These are phyloP conservation scores for Ganoderma multipileum DNA, from an alignment of 1,284 basidiomycete genomes.

Conservation along the genomic window DNA sequence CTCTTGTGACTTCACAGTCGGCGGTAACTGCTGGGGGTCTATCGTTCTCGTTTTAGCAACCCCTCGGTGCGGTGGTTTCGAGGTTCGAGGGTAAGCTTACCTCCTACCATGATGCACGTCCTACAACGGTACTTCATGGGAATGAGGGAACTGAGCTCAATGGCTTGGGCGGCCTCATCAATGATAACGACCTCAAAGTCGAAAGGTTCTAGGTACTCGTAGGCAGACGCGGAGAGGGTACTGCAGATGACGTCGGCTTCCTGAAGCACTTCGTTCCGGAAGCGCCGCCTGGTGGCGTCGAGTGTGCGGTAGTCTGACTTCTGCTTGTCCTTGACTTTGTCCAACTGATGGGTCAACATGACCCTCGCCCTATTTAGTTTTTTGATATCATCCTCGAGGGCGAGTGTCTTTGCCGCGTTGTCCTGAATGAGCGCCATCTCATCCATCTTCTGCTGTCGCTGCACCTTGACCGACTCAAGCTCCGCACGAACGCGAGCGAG, in stretches of 20 bases:
- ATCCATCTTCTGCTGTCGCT: constrained; percentile 67
- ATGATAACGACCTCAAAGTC: constrained; percentile 98
- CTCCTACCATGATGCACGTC: constrained; percentile 94
- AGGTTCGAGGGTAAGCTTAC: constrained; percentile 45
- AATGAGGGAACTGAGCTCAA: constrained; percentile 96
- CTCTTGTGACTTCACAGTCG: constrained; percentile 92
- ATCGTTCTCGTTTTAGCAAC: background rate
- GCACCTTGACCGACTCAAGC: constrained; percentile 70
- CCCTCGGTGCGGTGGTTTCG: constrained; percentile 1
- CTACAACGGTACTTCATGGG: constrained; percentile 90
- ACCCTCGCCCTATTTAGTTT: constrained; percentile 72
- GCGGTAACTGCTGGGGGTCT: constrained; percentile 98
- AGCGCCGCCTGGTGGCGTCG: constrained; percentile 80
- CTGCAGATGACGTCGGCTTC: constrained; percentile 95
- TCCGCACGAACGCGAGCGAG: constrained; percentile 70
- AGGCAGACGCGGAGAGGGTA: constrained; percentile 93
- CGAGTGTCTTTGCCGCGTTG: constrained; percentile 54
- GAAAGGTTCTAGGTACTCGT: constrained; percentile 84
- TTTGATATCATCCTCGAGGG: constrained; percentile 73
- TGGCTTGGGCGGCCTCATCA: constrained; percentile 97
- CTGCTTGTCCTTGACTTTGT: constrained; percentile 83
- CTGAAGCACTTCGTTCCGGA: constrained; percentile 78
- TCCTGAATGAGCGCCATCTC: constrained; percentile 63
- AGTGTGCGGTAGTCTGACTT: constrained; percentile 76
- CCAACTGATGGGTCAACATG: constrained; percentile 71